Conservation (phyloP, 257 asterid genomes). For the Solanum corneliomulleri region DNA sequence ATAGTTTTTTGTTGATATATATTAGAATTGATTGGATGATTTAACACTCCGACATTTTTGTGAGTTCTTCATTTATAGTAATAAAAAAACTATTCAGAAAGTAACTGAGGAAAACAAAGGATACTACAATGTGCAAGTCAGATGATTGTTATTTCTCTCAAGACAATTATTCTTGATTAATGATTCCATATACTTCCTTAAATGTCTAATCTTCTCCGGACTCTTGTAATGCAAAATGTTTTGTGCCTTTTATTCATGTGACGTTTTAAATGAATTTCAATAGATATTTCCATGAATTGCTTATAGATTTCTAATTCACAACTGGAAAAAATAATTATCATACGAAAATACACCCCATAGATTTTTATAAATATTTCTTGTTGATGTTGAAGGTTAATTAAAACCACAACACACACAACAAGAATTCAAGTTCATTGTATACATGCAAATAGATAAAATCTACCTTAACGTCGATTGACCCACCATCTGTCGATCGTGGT, state of each 20-base stretch:
- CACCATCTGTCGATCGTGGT: too few relatives aligned
- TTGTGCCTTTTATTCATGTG: not conserved
- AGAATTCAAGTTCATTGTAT: not conserved
- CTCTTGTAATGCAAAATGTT: fast-evolving
- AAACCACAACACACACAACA: not conserved
- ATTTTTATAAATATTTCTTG: not conserved
- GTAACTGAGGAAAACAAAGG: too few relatives aligned
- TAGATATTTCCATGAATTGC: not conserved
- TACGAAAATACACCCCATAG: not conserved
- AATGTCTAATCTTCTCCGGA: not conserved
- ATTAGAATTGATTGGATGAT: not conserved
- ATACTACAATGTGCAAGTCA: too few relatives aligned
- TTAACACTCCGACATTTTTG: not conserved
- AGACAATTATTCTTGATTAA: too few relatives aligned
- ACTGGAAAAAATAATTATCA: not conserved
- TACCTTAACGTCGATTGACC: not conserved
- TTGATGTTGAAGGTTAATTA: not conserved
- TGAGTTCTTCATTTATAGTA: not conserved
- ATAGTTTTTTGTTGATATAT: too few relatives aligned
- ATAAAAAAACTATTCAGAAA: too few relatives aligned
- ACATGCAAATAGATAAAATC: not conserved
- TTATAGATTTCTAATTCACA: not conserved
- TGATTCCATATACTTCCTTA: too few relatives aligned
- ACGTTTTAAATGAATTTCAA: not conserved
- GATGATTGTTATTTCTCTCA: too few relatives aligned